Evolutionary conservation across 768 basidiomycete species (phyloP), one percentile per base, ranked within the genome.

Genomic region (Tricholoma matsutake): DNA sequence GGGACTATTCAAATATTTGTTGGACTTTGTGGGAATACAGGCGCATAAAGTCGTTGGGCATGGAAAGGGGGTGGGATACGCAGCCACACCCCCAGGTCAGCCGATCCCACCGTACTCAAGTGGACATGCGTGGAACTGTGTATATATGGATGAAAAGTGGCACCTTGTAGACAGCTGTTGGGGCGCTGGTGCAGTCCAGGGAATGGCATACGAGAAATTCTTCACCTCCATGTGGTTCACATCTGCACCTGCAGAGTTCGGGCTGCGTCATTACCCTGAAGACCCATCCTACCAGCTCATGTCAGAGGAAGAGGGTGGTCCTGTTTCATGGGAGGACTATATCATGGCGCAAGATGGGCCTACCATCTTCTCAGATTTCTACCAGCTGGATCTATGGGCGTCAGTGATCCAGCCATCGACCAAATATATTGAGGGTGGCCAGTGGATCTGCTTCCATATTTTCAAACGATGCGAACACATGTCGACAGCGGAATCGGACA

Each of bases 111-210:
- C 69, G 25, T 74, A 74, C 64, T 65, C 69, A 11, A 68, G 66
- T n/a, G 77, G 77, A 63, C 81, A 83, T 64, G 81, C 80, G 11
- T 83, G 81, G 81, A 81, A 81, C 60, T 78, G 76, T 65, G 74
- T 80, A 10, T 68, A 73, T 25, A 68, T 79, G 67, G 76, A 79
- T 63, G 78, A 73, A 49, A 73, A 77, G 59, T 83, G 81, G 80
- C 73, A 72, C 22, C 71, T 83, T 31, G 68, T 83, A 35, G 81
- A 83, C 64, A 62, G 76, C 9, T 81, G 80, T 65, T 83, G 81
- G 80, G 81, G 80, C 16, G 76, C 80, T 25, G 81, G 81, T n/a
- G 72, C 69, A 29, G 66, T 81, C 43, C 68, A 71, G 47, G 77
- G 75, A 41, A 61, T 65, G 11, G 59, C 63, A 4, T 81, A 76